Evolutionary conservation across 805 yeast genomes (phyloP).

Genomic region (Wickerhamiella domercqiae): DNA sequence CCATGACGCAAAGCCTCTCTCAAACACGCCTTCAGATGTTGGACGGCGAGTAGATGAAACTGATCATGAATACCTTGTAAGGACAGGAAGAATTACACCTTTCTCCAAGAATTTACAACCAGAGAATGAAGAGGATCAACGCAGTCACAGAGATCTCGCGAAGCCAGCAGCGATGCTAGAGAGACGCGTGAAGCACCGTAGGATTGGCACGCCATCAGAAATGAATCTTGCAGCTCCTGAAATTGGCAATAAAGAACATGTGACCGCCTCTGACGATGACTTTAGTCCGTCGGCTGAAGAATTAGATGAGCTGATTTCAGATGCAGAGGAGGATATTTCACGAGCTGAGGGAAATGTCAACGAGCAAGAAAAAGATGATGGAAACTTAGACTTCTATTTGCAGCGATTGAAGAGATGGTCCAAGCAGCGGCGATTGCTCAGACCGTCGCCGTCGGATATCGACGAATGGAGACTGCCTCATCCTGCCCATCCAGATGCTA

Average conservation of each 20-base stretch:
- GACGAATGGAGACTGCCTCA: conserved; percentile 62
- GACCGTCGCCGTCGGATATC: conserved; percentile 5
- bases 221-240: background rate
- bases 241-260: too few species aligned
- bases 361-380: conserved; percentile 46
- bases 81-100: conserved; percentile 90
- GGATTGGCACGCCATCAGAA: background rate
- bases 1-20: conserved; percentile 4
- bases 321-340: conserved; percentile 2
- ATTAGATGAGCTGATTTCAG: conserved; percentile 7
- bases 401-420: conserved; percentile 47
- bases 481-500: conserved; percentile 62
- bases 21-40: conserved; percentile 4
- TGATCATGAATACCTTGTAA: conserved; percentile 59
- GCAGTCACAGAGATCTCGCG: conserved; percentile 30
- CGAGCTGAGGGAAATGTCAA: conserved; percentile 9
- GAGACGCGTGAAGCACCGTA: conserved; percentile 1
- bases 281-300: conserved; percentile 19
- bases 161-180: conserved; percentile 16
- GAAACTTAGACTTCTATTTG: conserved; percentile 53
- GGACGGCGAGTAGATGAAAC: conserved; percentile 51
- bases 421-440: conserved; percentile 1
- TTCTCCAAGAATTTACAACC: conserved; percentile 40
- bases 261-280: conserved; percentile 15
- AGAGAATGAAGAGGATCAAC: conserved; percentile 24